phyloP scores from a whole-genome alignment of 352 stramenopile genomes.

The Pythium vanterpoolii region DNA sequence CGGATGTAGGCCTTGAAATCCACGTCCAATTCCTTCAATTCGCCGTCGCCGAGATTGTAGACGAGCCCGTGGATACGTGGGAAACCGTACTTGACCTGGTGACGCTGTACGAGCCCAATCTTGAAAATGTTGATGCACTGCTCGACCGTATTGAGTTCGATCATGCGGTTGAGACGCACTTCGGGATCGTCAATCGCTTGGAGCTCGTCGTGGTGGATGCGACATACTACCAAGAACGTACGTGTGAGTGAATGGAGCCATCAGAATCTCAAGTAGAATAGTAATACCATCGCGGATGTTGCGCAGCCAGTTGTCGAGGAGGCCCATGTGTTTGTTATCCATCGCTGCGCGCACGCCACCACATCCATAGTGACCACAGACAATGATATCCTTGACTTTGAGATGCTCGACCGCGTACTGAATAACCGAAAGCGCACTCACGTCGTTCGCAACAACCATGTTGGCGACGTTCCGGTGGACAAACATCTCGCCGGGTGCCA shows the following conservation, averaged over 20 bases:
- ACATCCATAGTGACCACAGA: conserved; percentile 87
- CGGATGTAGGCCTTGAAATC: conserved; percentile 72
- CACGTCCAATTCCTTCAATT: conserved; percentile 80
- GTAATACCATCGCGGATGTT: conserved; percentile 90
- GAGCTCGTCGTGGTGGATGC: conserved; percentile 87
- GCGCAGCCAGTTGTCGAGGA: conserved; percentile 91
- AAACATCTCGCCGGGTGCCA: conserved; percentile 64
- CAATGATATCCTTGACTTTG: conserved; percentile 84
- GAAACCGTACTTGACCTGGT: conserved; percentile 86
- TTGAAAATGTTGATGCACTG: conserved; percentile 91
- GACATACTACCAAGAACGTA: conserved; percentile 85
- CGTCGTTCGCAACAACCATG: conserved; percentile 37
- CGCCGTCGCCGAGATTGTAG: conserved; percentile 75
- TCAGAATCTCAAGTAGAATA: background rate
- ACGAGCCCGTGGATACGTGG: conserved; percentile 86
- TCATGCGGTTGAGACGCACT: conserved; percentile 63
- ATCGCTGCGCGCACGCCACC: conserved; percentile 73
- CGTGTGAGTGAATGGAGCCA: too few species aligned
- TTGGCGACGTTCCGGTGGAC: conserved; percentile 79
- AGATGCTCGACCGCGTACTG: conserved; percentile 76
- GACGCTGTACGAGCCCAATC: conserved; percentile 82
- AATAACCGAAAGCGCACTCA: conserved; percentile 33
- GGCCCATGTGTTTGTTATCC: conserved; percentile 69
- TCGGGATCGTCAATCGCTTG: conserved; percentile 74
- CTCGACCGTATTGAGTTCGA: conserved; percentile 88